Evolutionary conservation across 106 monocot species (phyloP), one percentile per base, ranked within the genome.

Genomic region (Apostasia shenzhenica): DNA sequence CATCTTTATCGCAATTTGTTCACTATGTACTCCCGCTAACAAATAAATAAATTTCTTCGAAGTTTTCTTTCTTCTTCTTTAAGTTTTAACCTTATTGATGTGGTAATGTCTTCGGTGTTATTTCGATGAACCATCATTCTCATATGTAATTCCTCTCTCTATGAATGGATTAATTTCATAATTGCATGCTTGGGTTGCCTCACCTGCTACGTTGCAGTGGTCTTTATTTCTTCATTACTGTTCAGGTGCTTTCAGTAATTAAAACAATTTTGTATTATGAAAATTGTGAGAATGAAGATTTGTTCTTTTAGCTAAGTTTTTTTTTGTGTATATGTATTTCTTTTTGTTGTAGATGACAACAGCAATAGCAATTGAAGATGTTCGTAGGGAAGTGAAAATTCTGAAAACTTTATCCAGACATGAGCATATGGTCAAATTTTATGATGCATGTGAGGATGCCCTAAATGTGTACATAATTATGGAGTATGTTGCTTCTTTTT

Each of bases 301-400:
- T 26, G 26, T 26, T 26, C 26, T 26, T 26, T 26, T 26, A 26
- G 26, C 26, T 26, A 26, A 26, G 26, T 26, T 26, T 26, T 26
- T 26, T 26, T 26, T 26, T 26, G 45, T 40, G 6, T 50, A 4
- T 41, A 51, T 48, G 1, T 40, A 13, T 53, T 55, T 69, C 55
- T 61, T 67, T 70, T 26, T 26, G 26, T 26, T 45, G 43, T 67
- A 90, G 90, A 90, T 90, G 90, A 83, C 83, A 71, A 85, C 90
- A 70, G 68, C 90, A 72, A 90, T 90, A 83, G 70, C 90, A 61
- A 86, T 90, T 81, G 90, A 90, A 83, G 90, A 90, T 83, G 90
- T 86, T 67, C 77, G 90, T 57, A 78, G 90, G 75, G 90, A 90
- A 62, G 90, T 90, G 78, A 90, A 86, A 66, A 90, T 90, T 42